Evolutionary conservation across 2,329 filamentous ascomycete species (phyloP).

Genomic region (Penicillium palitans): DNA sequence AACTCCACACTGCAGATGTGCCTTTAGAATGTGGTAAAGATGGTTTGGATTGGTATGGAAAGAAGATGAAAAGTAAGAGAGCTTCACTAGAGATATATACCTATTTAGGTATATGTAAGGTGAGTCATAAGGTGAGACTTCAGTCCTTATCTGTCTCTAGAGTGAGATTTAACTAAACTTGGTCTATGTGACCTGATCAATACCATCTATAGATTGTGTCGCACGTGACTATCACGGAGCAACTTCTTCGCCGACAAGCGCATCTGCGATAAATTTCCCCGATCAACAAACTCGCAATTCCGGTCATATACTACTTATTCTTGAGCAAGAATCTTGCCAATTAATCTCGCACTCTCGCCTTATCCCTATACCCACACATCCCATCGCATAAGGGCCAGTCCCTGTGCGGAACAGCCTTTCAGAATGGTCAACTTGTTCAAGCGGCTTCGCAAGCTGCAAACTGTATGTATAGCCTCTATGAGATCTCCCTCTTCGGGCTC

Average conservation of each 20-base stretch:
- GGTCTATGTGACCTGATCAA: not conserved
- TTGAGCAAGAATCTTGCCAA: not conserved
- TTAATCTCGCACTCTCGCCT: not conserved
- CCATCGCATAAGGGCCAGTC: slow-evolving; percentile 17
- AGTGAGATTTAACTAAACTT: not conserved
- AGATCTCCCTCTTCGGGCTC: not conserved
- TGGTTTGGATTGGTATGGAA: not conserved
- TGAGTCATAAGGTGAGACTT: too few relatives aligned
- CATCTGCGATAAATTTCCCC: slow-evolving; percentile 28
- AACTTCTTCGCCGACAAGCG: slow-evolving; percentile 26
- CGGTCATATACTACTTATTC: slow-evolving; percentile 5
- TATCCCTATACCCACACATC: not conserved
- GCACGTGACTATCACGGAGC: slow-evolving; percentile 30
- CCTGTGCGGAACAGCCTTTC: slow-evolving; percentile 25
- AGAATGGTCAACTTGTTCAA: slow-evolving; percentile 54
- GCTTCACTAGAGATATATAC: not conserved
- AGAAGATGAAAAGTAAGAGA: not conserved
- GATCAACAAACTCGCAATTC: slow-evolving; percentile 18
- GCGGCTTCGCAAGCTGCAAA: slow-evolving; percentile 72
- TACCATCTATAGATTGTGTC: not conserved
- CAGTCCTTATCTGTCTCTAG: too few relatives aligned
- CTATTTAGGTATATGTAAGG: too few relatives aligned
- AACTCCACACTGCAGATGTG: not conserved
- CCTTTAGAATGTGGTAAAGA: not conserved
- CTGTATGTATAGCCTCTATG: slow-evolving; percentile 54